Evolutionary conservation across 495 filamentous ascomycete species (phyloP).

Genomic region (Xylaria acuta): DNA sequence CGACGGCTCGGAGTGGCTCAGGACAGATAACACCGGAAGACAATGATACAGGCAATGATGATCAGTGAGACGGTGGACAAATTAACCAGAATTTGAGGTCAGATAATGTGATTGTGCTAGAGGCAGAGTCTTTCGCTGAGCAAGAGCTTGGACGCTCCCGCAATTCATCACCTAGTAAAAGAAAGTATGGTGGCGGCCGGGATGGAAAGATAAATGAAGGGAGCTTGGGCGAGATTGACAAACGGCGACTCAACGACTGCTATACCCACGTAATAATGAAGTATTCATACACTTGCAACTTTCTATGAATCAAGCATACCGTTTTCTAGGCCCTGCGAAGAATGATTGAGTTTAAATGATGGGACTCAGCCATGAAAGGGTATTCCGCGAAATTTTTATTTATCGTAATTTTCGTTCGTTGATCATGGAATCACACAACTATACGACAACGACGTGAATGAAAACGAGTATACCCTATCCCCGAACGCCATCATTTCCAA

Average conservation of each 20-base stretch:
- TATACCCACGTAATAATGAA: slow-evolving; percentile 28
- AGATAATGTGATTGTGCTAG: slow-evolving; percentile 31
- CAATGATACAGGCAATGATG: slow-evolving; percentile 35
- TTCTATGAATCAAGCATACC: not conserved
- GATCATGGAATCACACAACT: not conserved
- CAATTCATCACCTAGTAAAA: slow-evolving; percentile 34
- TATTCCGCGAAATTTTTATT: slow-evolving; percentile 33
- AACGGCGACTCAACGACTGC: slow-evolving; percentile 24
- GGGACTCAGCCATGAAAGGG: not conserved
- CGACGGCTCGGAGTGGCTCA: slow-evolving; percentile 31
- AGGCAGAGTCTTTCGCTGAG: slow-evolving; percentile 36
- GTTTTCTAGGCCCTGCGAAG: not conserved
- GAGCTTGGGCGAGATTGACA: slow-evolving; percentile 13
- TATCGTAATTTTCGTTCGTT: slow-evolving; percentile 7
- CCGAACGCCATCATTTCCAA: slow-evolving; percentile 32
- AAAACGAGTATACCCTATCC: slow-evolving; percentile 20
- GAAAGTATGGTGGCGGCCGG: slow-evolving; percentile 37
- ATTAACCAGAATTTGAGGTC: slow-evolving; percentile 20
- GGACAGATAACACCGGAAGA: slow-evolving; percentile 35
- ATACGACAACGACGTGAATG: slow-evolving; percentile 27
- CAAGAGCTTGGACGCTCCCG: slow-evolving; percentile 33
- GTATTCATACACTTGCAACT: slow-evolving; percentile 34
- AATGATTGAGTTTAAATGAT: not conserved
- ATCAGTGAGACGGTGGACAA: slow-evolving; percentile 26
- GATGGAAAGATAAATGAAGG: slow-evolving; percentile 38